Conservation (phyloP, 2,329 filamentous ascomycete species). For the Aspergillus quadricinctus region DNA sequence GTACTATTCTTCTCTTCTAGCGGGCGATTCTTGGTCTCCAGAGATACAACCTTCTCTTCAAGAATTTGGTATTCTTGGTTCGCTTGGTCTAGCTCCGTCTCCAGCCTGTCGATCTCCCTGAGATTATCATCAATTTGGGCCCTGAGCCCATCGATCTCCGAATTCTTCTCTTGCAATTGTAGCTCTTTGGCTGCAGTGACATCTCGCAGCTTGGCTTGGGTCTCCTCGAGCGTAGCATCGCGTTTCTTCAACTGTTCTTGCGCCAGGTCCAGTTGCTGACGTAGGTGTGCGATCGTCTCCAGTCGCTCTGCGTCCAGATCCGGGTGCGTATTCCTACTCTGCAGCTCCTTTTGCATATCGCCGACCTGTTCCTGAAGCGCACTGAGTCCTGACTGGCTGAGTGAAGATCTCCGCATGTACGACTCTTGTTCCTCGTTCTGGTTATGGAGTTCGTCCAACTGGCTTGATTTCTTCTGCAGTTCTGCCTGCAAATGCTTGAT, state of each 20-base stretch:
- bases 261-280: conserved; percentile 28
- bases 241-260: conserved; percentile 34
- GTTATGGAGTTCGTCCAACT: conserved; percentile 27
- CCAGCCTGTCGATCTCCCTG: conserved; percentile 33
- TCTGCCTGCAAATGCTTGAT: conserved; percentile 37
- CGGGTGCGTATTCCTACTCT: conserved; percentile 18
- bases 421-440: conserved; percentile 24
- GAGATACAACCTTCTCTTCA: conserved; percentile 29
- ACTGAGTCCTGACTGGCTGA: conserved; percentile 17
- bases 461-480: conserved; percentile 27
- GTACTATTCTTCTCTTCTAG: conserved; percentile 36
- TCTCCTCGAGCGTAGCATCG: conserved; percentile 32
- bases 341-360: conserved; percentile 29
- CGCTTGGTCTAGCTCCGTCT: conserved; percentile 29
- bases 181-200: conserved; percentile 28
- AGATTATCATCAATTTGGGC: conserved; percentile 31
- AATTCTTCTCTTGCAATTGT: conserved; percentile 33
- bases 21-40: conserved; percentile 33
- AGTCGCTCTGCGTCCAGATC: conserved; percentile 25
- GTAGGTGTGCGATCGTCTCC: conserved; percentile 29
- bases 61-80: conserved; percentile 31
- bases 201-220: conserved; percentile 29
- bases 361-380: conserved; percentile 29
- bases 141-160: conserved; percentile 35
- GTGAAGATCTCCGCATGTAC: conserved; percentile 20